A percentile compares a stretch with the other conserved stretches of the same genome.
Evolutionary conservation across 805 yeast species (phyloP).

Genomic region (Saturnispora ahearnii): DNA sequence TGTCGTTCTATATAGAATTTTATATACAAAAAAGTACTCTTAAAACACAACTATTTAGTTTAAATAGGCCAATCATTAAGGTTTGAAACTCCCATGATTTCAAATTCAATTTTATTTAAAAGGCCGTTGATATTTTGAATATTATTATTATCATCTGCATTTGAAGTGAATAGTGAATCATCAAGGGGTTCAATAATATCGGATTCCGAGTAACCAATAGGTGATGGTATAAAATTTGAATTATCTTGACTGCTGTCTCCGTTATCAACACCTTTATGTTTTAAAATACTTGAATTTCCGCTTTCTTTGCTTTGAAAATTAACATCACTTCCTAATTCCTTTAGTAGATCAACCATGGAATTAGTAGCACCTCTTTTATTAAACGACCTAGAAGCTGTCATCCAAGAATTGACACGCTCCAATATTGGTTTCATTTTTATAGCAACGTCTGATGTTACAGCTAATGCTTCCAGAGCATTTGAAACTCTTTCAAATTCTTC

Average conservation of each 20-base stretch:
- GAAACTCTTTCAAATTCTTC: slow-evolving; percentile 24
- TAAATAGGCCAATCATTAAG: slow-evolving; percentile 19
- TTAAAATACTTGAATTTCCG: slow-evolving; percentile 14
- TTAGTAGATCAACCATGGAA: slow-evolving; percentile 43
- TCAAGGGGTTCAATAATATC: slow-evolving; percentile 10
- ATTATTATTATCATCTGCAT: slow-evolving; percentile 4
- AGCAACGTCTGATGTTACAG: slow-evolving; percentile 24
- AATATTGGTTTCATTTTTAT: slow-evolving; percentile 28
- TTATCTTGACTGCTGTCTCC: background rate
- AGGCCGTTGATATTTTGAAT: slow-evolving; percentile 8
- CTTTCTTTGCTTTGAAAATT: slow-evolving; percentile 12
- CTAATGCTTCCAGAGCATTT: slow-evolving; percentile 18
- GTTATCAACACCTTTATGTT: slow-evolving; percentile 7
- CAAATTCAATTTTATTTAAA: slow-evolving; percentile 4
- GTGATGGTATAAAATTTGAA: slow-evolving; percentile 21
- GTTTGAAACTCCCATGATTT: slow-evolving; percentile 10
- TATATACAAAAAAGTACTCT: no score
- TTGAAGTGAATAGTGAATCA: background rate
- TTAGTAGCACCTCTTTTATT: slow-evolving; percentile 44
- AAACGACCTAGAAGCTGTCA: slow-evolving; percentile 30
- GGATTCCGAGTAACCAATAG: slow-evolving; percentile 22
- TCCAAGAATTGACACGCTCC: slow-evolving; percentile 31
- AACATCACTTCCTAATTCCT: slow-evolving; percentile 45
- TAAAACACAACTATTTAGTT: background rate
- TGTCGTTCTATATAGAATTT: no score